Evolutionary conservation across 2,329 filamentous ascomycete species (phyloP), one percentile per base, ranked within the genome.

Genomic region (Epichloe sylvatica): DNA sequence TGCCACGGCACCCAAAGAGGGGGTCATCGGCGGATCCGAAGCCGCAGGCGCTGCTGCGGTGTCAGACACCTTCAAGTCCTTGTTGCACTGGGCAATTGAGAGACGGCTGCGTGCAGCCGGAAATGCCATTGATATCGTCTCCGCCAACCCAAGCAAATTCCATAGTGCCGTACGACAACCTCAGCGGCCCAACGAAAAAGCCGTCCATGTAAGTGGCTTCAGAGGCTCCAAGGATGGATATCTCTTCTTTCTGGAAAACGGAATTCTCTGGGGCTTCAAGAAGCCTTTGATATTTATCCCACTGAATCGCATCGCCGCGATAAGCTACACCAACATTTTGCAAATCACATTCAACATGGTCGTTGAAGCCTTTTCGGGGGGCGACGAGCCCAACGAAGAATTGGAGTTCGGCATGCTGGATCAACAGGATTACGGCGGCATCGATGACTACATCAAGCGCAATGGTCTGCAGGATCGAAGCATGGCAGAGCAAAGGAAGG

Each of bases 241-340:
- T 55, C 67, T 84, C 1, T 84, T 83, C 59, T 83, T 84, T 59
- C 66, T 85, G 15, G 74, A 79, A 34, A 79, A 71, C 25, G 81
- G 81, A 13, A 83, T 85, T 49, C 61, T 85, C 7, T 85, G 80
- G 79, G 80, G 73, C 0, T 85, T 81, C 69, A 84, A 83, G 64
- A 85, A 84, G 63, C 81, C 81, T 0, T 62, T 84, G 2, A 65
- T 82, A 21, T 84, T 83, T 56, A 68, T 84, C 5, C 78, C 80
- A 4, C 70, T 83, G 17, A 73, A 76, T 47, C 70, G 74, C 12
- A 78, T 84, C 46, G 69, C 70, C 0, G 78, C 79, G 2, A 70
- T 83, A n/a, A 82, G 78, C 57, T 84, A 83, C 60, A 83, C 80
- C 5, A 83, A 70, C 51, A 78, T 85, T 25, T 67, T 84, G 43